Evolutionary conservation across 2,329 filamentous ascomycete genomes (phyloP).

Genomic region (Bipolaris cookei): DNA sequence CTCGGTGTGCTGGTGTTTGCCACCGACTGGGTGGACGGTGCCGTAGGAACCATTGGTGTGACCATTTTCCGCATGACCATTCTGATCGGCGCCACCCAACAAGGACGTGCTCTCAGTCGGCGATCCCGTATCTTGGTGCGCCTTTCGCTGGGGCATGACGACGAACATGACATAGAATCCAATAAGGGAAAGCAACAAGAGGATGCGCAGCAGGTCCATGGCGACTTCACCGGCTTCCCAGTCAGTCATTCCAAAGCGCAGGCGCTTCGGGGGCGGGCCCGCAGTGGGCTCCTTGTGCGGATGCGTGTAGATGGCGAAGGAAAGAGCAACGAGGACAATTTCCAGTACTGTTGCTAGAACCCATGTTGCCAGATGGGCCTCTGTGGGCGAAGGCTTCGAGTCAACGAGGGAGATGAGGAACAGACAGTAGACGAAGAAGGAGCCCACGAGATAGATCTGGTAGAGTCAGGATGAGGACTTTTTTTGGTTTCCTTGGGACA

Average conservation of each 20-base stretch:
- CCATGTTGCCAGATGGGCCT: constrained; percentile 84
- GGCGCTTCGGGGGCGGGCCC: constrained; percentile 22
- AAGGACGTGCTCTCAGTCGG: constrained; percentile 68
- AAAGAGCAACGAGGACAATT: constrained; percentile 71
- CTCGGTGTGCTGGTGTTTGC: constrained; percentile 54
- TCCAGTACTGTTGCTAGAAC: constrained; percentile 74
- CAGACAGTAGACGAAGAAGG: constrained; percentile 86
- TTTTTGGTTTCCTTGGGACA: background rate
- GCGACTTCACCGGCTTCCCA: constrained; percentile 72
- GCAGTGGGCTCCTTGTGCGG: constrained; percentile 69
- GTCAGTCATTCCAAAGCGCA: constrained; percentile 53
- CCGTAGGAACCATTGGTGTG: constrained; percentile 63
- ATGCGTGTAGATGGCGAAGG: constrained; percentile 70
- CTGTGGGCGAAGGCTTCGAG: constrained; percentile 78
- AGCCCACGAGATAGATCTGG: constrained; percentile 85
- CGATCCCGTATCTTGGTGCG: constrained; percentile 30
- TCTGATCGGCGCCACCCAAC: constrained; percentile 56
- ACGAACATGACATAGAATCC: constrained; percentile 66
- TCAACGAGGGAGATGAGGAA: constrained; percentile 87
- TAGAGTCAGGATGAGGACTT: background rate
- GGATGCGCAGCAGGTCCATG: constrained; percentile 71
- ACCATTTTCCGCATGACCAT: constrained; percentile 55
- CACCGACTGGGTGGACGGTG: constrained; percentile 52
- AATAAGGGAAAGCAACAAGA: constrained; percentile 66
- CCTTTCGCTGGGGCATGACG: constrained; percentile 38